Evolutionary conservation across 495 filamentous ascomycete genomes (phyloP).

Genomic region (Penicillium angulare): DNA sequence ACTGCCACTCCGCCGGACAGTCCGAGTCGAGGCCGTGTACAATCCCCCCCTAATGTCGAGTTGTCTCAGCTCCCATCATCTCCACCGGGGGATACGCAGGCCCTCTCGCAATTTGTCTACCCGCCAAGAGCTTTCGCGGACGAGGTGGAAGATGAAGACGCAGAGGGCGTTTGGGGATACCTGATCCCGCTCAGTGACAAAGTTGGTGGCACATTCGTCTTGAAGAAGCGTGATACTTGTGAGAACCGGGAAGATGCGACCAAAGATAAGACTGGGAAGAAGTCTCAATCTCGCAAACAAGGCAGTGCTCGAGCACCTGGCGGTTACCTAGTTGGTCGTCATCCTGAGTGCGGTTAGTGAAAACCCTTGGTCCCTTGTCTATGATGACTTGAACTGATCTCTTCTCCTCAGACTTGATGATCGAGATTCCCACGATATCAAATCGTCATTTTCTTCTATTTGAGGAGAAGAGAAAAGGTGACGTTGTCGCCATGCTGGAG

Average conservation of each 20-base stretch:
- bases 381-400: background rate
- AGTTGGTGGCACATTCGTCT: constrained; percentile 66
- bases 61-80: constrained; percentile 67
- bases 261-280: constrained; percentile 41
- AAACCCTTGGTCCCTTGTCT: background rate
- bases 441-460: constrained; percentile 94
- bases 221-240: constrained; percentile 68
- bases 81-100: constrained; percentile 63
- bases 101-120: constrained; percentile 74
- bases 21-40: constrained; percentile 54
- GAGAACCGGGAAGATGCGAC: constrained; percentile 40
- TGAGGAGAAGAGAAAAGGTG: constrained; percentile 78
- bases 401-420: constrained; percentile 63
- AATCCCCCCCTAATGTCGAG: constrained; percentile 53
- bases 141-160: constrained; percentile 75
- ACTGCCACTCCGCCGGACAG: constrained; percentile 71
- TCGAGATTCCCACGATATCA: constrained; percentile 82
- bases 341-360: constrained; percentile 86
- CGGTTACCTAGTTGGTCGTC: constrained; percentile 90
- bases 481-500: constrained; percentile 77
- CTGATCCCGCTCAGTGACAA: constrained; percentile 74
- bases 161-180: constrained; percentile 95
- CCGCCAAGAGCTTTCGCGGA: constrained; percentile 72
- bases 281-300: constrained; percentile 31
- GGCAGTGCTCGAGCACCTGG: constrained; percentile 55